These are phyloP conservation scores for Xylariaceae sp. DNA, from an alignment of 2,329 filamentous ascomycete species.

Conservation along the genomic window DNA sequence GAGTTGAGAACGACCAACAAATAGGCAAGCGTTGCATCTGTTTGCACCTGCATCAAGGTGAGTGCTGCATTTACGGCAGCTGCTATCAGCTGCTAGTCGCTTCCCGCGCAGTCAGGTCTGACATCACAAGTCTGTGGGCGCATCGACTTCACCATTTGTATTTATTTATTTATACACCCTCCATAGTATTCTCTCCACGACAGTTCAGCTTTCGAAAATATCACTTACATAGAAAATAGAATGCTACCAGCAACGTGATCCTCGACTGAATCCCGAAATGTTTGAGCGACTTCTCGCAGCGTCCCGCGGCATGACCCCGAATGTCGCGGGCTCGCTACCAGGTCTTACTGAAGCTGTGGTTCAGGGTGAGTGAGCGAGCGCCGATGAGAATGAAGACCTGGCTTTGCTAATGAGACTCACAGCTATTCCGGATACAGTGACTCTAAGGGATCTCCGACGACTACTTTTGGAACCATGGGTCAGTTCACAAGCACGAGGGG, in stretches of 20 bases:
- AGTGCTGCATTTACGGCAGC: not conserved
- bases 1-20: no score
- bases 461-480: slow-evolving; percentile 11
- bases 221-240: not conserved
- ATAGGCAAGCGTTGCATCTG: not conserved
- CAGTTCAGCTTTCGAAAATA: not conserved
- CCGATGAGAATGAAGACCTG: not conserved
- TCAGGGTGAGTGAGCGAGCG: slow-evolving; percentile 6
- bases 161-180: not conserved
- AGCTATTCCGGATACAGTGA: slow-evolving; percentile 14
- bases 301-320: not conserved
- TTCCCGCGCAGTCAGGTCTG: not conserved
- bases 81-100: not conserved
- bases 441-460: slow-evolving; percentile 6
- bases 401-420: slow-evolving; percentile 7
- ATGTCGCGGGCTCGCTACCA: slow-evolving; percentile 4
- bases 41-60: not conserved
- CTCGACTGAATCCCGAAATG: slow-evolving; percentile 7
- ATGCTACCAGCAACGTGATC: not conserved
- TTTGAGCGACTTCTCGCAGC: slow-evolving; percentile 15
- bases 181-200: not conserved
- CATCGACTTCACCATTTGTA: not conserved
- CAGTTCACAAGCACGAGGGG: not conserved
- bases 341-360: slow-evolving; percentile 11
- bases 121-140: not conserved